Base-by-base conservation (phyloP, 2,329 filamentous ascomycete species). In the Botrytis tulipae region DNA sequence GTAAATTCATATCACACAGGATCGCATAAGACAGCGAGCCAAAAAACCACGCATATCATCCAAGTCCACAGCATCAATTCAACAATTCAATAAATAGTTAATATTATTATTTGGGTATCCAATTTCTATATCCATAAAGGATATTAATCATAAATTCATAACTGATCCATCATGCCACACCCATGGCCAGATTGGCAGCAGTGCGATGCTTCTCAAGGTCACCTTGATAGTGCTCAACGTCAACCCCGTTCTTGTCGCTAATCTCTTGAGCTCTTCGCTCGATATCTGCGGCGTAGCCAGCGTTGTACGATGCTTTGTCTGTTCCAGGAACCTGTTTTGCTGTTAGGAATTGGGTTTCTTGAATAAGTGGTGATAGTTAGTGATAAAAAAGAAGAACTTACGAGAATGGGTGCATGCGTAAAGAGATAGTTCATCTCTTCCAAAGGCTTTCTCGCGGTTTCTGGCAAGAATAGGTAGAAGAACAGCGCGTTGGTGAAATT, bases 401-500 rank as follows among this genome's bases (percentile, higher is more conserved):
- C 86, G 77, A 92, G 88, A 81, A 87, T 85, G 14, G 90, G 90
- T 0, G 90, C 88, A 74, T 82, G 78, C 2, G 80, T 81, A 70
- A 83, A 83, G 12, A 83, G 74, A 71, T 80, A 80, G 54, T 83
- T 81, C 81, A 83, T 82, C 72, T 83, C 81, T 78, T 92, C 91
- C 1, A 92, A 84, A 0, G 90, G 87, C 25, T 89, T 83, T 76
- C 86, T 87, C 71, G 86, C 86, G 0, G 91, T 93, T 82, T 92
- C 91, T 0, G 91, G 91, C 59, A 92, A 84, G 68, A 92, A 81
- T 3, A 86, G 84, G 85, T 89, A 93, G 84, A 93, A 93, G 83
- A 90, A 91, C 44, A 91, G 42, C 0, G 89, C 89, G 76, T 91
- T 91, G 40, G 89, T 90, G 78, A 91, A 88, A 80, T 93, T 93